Evolutionary conservation across 2,329 filamentous ascomycete species (phyloP), one percentile per base, ranked within the genome.

Genomic region (Curvularia lunata): DNA sequence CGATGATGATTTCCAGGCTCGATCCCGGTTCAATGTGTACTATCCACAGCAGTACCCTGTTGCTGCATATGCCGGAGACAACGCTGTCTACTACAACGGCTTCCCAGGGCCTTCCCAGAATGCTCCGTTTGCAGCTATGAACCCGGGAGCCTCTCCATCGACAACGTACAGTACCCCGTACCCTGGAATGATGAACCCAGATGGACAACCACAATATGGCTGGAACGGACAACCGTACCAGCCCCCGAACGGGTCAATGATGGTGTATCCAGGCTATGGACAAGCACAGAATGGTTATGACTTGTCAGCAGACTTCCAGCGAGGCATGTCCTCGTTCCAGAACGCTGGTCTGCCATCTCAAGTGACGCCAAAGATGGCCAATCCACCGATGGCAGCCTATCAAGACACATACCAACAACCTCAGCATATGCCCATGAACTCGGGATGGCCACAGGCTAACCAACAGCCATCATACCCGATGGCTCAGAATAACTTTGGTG

Each of bases 21-120:
- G 84, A 71, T 88, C 76, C 73, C 87, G 90, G 57, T 93, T 91
- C 73, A 86, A 86, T n/a, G 82, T 86, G 4, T 89, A 86, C 70
- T 90, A 86, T 53, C 69, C 74, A 16, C 73, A 70, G 28, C 72
- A 70, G 50, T 77, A 72, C 54, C 60, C 69, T 19, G 60, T 58
- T 16, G 51, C 73, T 37, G 70, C 66, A 1, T 77, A 73, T 48
- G 57, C 60, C 18, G 65, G 61, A 32, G 75, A 77, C 41, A 67
- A 67, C n/a, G 66, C 67, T 79, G 69, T 80, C 77, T 60, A 79
- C 74, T 69, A 82, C 78, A 69, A 77, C 81, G 60, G 82, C 30
- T 75, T 63, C 45, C 62, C 72, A 69, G 66, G 62, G 6, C 64
- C 65, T 48, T 63, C 66, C 23, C 71, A 64, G 21, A 71, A 68